Percentiles rank a stretch among this genome's conserved stretches.
Conservation (phyloP, 805 yeast genomes). For the Ogataea sp. region DNA sequence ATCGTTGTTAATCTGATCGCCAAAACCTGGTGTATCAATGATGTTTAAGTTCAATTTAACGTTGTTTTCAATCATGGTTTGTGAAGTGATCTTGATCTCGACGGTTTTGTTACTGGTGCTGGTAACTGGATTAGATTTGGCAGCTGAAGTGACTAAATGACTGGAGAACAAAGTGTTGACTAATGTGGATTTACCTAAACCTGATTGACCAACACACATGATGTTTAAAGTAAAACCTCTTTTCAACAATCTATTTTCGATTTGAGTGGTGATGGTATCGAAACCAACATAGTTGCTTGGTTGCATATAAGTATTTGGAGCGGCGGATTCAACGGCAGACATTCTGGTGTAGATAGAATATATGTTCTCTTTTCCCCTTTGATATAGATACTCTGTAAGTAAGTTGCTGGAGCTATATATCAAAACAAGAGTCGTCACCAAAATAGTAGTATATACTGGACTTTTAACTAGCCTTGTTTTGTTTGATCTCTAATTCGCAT, state of each 20-base stretch:
- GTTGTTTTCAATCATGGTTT: constrained; percentile 71
- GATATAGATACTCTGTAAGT: too few relatives aligned
- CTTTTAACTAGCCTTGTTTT: too few relatives aligned
- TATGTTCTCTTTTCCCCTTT: too few relatives aligned
- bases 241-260: constrained; percentile 84
- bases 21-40: constrained; percentile 97
- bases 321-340: neutral
- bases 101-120: constrained; percentile 82
- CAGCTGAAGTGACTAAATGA: constrained; percentile 69
- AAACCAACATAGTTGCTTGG: constrained; percentile 89
- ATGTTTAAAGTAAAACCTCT: constrained; percentile 91
- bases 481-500: too few relatives aligned
- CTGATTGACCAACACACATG: constrained; percentile 91
- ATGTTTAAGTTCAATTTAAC: constrained; percentile 81
- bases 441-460: too few relatives aligned
- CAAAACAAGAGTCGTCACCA: too few relatives aligned
- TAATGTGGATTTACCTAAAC: constrained; percentile 89
- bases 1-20: constrained; percentile 92
- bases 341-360: neutral
- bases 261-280: constrained; percentile 92
- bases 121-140: constrained; percentile 48
- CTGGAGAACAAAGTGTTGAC: constrained; percentile 87
- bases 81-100: constrained; percentile 69
- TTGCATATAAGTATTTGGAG: constrained; percentile 20
- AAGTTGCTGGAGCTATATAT: too few relatives aligned